Evolutionary conservation across 176 grass and related monocot species (phyloP).

Genomic region (Poa pratensis): DNA sequence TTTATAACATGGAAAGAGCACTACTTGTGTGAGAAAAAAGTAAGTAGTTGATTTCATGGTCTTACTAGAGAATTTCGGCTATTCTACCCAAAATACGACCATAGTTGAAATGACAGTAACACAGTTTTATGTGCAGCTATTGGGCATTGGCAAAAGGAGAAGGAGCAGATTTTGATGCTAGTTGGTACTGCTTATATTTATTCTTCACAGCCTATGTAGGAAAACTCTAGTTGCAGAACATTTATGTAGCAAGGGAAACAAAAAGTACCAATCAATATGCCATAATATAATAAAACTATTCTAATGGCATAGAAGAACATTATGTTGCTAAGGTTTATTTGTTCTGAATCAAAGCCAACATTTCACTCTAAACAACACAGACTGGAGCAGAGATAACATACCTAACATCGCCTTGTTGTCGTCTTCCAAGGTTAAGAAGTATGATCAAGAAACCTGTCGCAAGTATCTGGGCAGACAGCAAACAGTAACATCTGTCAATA

Average conservation of each 20-base stretch:
- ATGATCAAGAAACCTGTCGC: constrained; percentile 85
- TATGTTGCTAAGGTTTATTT: constrained; percentile 26
- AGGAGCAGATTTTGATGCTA: not conserved
- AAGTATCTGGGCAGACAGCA: constrained; percentile 68
- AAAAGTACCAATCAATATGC: constrained; percentile 18
- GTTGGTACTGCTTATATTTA: not conserved
- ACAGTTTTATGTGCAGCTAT: not conserved
- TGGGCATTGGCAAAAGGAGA: not conserved
- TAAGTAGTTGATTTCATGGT: not conserved
- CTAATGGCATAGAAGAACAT: constrained; percentile 18
- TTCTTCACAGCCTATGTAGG: not conserved
- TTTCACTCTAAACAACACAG: constrained; percentile 16
- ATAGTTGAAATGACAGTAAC: not conserved
- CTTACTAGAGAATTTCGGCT: not conserved
- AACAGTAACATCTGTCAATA: constrained; percentile 32
- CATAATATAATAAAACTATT: not conserved
- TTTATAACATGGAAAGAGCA: not conserved
- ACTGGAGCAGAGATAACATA: constrained; percentile 31
- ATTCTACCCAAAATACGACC: not conserved
- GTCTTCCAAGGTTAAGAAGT: constrained; percentile 87
- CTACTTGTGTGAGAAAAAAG: not conserved
- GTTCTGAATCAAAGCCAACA: not conserved
- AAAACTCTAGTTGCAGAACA: not conserved
- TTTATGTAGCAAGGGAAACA: not conserved
- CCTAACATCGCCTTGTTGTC: constrained; percentile 89